Evolutionary conservation across 2,329 filamentous ascomycete genomes (phyloP).

Genomic region (Penicillium brasilianum): DNA sequence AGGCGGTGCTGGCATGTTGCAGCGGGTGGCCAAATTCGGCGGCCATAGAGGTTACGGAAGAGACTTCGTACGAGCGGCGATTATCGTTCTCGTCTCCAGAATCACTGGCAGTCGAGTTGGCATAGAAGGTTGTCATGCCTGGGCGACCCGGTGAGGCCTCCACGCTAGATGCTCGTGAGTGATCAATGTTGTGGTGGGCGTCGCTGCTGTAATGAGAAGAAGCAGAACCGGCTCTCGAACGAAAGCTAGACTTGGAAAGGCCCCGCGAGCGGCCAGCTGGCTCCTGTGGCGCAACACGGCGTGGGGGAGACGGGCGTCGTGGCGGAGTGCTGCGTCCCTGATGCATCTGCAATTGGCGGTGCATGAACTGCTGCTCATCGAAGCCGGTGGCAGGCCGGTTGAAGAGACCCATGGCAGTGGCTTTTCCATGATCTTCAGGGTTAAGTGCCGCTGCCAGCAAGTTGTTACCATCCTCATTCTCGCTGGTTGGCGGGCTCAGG

Average conservation of each 20-base stretch:
- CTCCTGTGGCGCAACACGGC: slow-evolving; percentile 30
- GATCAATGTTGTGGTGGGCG: slow-evolving; percentile 31
- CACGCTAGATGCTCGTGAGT: slow-evolving; percentile 33
- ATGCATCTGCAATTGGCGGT: slow-evolving; percentile 81
- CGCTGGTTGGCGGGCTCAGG: slow-evolving; percentile 72
- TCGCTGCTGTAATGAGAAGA: slow-evolving; percentile 46
- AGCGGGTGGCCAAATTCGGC: slow-evolving; percentile 46
- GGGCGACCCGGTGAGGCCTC: slow-evolving; percentile 37
- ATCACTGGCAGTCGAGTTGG: slow-evolving; percentile 45
- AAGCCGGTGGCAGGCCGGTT: slow-evolving; percentile 77
- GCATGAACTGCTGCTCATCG: slow-evolving; percentile 82
- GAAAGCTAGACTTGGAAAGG: slow-evolving; percentile 45
- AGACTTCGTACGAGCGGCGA: slow-evolving; percentile 28
- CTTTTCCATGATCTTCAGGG: slow-evolving; percentile 78
- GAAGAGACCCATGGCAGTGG: slow-evolving; percentile 73
- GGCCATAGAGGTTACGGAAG: slow-evolving; percentile 33
- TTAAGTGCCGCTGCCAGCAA: slow-evolving; percentile 70
- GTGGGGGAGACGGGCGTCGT: slow-evolving; percentile 37
- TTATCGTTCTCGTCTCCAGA: slow-evolving; percentile 44
- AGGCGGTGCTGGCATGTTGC: slow-evolving; percentile 41
- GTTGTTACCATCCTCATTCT: slow-evolving; percentile 68
- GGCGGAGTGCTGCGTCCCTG: slow-evolving; percentile 70
- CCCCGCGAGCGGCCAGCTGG: slow-evolving; percentile 37
- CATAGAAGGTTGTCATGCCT: slow-evolving; percentile 41
- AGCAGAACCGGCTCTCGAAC: slow-evolving; percentile 44